Conservation (phyloP, 106 monocot species). For the Phalaenopsis equestris region DNA sequence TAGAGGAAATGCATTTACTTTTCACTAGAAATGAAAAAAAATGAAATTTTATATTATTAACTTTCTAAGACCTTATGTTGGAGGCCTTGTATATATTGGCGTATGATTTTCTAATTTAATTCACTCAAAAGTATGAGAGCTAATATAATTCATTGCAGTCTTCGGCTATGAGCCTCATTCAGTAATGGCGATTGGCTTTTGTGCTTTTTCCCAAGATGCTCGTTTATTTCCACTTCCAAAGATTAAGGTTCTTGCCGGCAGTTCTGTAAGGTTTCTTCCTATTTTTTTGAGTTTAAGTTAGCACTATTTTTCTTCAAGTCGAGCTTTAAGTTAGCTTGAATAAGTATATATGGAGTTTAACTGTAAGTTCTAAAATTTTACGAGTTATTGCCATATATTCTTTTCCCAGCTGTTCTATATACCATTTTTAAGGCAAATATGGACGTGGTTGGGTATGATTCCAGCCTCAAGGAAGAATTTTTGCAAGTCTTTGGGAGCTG, state of each 20-base stretch:
- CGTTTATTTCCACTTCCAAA: slow-evolving; percentile 45
- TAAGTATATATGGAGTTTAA: too few relatives aligned
- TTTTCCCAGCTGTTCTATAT: slow-evolving; percentile 23
- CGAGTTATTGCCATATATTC: not conserved
- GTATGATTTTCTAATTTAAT: too few relatives aligned
- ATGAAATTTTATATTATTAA: too few relatives aligned
- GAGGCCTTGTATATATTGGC: too few relatives aligned
- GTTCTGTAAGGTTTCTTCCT: slow-evolving; percentile 27
- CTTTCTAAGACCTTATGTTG: too few relatives aligned
- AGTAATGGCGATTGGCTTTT: slow-evolving; percentile 31
- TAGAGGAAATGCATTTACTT: too few relatives aligned
- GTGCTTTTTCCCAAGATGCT: slow-evolving; percentile 20
- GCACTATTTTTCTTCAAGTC: not conserved
- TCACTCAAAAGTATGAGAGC: not conserved
- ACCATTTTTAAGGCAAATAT: slow-evolving; percentile 36
- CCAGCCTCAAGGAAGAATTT: slow-evolving; percentile 30
- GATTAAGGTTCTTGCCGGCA: slow-evolving; percentile 45
- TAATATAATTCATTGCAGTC: slow-evolving; percentile 2
- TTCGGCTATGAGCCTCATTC: slow-evolving; percentile 12
- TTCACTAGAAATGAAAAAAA: too few relatives aligned
- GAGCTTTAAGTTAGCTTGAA: too few relatives aligned
- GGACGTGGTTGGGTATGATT: slow-evolving; percentile 36
- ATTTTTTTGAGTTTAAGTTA: not conserved
- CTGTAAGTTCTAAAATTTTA: not conserved
- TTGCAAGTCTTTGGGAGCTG: slow-evolving; percentile 21